phyloP scores from a whole-genome alignment of 2,329 filamentous ascomycete genomes.

The Cordyceps militaris region DNA sequence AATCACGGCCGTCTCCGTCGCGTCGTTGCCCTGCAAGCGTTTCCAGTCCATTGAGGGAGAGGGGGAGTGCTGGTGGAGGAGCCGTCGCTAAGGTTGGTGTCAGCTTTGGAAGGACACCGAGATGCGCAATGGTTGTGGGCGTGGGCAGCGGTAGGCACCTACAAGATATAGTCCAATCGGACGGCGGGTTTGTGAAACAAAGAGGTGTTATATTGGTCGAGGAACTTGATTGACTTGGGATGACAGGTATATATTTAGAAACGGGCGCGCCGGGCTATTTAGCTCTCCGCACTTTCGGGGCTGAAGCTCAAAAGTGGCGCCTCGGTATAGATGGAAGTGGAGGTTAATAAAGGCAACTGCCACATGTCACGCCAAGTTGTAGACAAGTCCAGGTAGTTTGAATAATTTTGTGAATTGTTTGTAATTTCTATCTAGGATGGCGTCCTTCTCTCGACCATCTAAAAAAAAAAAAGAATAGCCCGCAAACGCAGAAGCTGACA shows the following conservation, averaged over 20 bases:
- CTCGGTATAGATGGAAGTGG: not conserved
- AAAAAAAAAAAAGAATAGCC: not conserved
- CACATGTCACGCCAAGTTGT: not conserved
- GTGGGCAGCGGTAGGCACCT: not conserved
- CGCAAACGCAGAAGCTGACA: not conserved
- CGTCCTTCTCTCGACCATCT: not conserved
- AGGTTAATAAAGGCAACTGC: not conserved
- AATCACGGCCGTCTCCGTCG: conserved; percentile 11
- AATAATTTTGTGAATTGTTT: not conserved
- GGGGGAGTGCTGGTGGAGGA: not conserved
- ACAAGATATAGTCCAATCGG: not conserved
- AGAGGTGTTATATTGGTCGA: not conserved
- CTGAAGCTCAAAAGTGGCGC: conserved; percentile 3
- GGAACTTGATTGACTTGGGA: not conserved
- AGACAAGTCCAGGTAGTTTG: not conserved
- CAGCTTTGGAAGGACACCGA: not conserved
- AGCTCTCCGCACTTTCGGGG: not conserved
- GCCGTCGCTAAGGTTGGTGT: not conserved
- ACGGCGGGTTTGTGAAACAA: not conserved
- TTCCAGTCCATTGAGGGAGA: not conserved
- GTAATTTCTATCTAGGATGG: not conserved
- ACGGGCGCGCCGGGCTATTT: not conserved
- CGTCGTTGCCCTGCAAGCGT: not conserved
- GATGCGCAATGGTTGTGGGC: not conserved
- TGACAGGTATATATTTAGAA: not conserved